Percentiles rank a stretch among this genome's conserved stretches.
Evolutionary conservation across 2,329 filamentous ascomycete genomes (phyloP).

Genomic region (Alternaria gaisen): DNA sequence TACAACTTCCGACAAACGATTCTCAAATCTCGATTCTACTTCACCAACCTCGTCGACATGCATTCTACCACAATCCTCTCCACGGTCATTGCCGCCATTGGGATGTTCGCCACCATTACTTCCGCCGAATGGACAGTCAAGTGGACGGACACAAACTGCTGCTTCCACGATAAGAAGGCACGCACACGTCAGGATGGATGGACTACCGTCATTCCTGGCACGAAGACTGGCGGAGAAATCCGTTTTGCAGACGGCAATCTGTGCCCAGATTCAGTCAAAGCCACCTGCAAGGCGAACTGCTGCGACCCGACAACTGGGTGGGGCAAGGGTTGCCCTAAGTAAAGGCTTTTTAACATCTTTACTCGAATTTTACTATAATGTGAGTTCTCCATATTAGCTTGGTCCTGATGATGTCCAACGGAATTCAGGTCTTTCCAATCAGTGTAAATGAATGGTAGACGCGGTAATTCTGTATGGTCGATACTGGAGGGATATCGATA

Average conservation of each 20-base stretch:
- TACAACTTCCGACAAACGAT: too few species aligned
- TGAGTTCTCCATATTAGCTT: too few species aligned
- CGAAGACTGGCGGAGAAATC: too few species aligned
- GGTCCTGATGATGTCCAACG: too few species aligned
- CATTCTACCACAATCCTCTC: not conserved
- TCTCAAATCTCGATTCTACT: too few species aligned
- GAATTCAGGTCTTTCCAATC: too few species aligned
- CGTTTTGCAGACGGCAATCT: not conserved
- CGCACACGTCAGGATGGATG: not conserved
- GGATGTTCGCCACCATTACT: not conserved
- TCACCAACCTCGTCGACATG: not conserved
- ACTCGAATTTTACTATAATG: too few species aligned
- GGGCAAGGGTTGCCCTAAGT: not conserved
- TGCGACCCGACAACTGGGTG: not conserved
- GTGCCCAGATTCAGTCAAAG: not conserved
- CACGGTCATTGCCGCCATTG: not conserved
- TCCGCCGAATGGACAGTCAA: not conserved
- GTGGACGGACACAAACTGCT: not conserved
- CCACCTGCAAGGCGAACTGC: not conserved
- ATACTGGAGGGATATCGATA: too few species aligned
- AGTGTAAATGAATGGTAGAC: too few species aligned
- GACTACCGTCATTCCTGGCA: too few species aligned
- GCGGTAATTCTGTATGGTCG: too few species aligned
- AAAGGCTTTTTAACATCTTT: not conserved
- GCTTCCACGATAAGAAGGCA: not conserved